phyloP scores from a whole-genome alignment of 2,329 filamentous ascomycete species.

The Microascus cirrosus region DNA sequence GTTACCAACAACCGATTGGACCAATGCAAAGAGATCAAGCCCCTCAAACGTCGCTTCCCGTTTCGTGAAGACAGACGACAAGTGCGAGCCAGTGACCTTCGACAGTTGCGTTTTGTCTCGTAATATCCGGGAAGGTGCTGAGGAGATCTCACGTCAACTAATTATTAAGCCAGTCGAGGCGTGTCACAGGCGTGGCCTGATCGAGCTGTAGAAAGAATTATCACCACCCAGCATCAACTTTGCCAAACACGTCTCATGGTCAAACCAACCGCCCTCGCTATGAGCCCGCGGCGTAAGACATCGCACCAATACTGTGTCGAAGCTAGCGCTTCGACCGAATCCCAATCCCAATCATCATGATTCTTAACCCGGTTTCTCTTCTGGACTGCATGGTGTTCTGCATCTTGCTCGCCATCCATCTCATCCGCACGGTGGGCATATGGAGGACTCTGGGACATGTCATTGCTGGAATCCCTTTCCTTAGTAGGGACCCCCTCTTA shows the following conservation, averaged over 20 bases:
- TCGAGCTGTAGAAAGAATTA: not conserved
- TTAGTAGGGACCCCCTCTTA: not conserved
- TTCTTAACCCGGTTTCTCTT: conserved; percentile 62
- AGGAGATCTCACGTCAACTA: not conserved
- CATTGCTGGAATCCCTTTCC: conserved; percentile 1
- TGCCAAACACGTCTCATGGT: not conserved
- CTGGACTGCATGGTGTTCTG: conserved; percentile 67
- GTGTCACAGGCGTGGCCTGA: not conserved
- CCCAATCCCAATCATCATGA: conserved; percentile 50
- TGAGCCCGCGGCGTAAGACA: not conserved
- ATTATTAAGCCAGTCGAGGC: not conserved
- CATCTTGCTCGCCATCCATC: conserved; percentile 57
- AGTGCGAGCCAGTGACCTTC: not conserved
- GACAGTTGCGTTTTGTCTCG: not conserved
- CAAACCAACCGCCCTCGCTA: not conserved
- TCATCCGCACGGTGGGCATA: conserved; percentile 57
- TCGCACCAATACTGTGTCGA: not conserved
- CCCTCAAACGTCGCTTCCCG: not conserved
- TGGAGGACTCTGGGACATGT: conserved; percentile 41
- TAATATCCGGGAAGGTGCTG: not conserved
- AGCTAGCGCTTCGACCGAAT: not conserved
- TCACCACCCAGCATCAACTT: not conserved
- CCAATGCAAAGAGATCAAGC: not conserved
- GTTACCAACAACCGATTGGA: not conserved
- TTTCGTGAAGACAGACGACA: not conserved